phyloP scores from a whole-genome alignment of 306 rosid species.

The Acmispon strigosus region DNA sequence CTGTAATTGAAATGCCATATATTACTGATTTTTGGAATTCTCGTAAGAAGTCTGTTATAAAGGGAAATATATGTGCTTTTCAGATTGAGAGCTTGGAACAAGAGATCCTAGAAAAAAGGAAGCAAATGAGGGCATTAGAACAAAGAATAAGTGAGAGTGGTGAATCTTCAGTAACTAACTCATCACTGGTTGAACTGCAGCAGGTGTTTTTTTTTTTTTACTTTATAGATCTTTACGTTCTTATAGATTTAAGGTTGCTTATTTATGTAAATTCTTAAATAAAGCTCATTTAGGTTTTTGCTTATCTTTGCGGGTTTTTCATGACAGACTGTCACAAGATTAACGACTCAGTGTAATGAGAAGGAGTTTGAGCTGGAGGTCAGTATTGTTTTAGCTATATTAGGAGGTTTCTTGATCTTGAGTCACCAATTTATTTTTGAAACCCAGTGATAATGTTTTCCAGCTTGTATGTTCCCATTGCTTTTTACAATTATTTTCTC shows the following conservation, averaged over 20 bases:
- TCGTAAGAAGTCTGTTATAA: background rate
- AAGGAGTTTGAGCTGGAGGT: constrained; percentile 96
- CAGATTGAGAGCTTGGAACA: constrained; percentile 82
- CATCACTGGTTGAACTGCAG: constrained; percentile 84
- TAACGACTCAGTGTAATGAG: constrained; percentile 76
- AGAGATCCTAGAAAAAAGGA: constrained; percentile 84
- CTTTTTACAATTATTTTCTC: constrained; percentile 1
- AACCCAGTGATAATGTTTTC: background rate
- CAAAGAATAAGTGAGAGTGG: constrained; percentile 75
- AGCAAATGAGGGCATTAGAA: constrained; percentile 80
- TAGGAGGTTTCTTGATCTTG: constrained; percentile 11
- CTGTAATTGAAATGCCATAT: background rate
- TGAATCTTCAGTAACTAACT: constrained; percentile 68
- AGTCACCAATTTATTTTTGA: constrained; percentile 4
- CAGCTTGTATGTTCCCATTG: background rate
- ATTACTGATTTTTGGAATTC: constrained; percentile 10
- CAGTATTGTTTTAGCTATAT: constrained; percentile 20
- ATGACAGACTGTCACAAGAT: constrained; percentile 66
- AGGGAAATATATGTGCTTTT: constrained; percentile 13
- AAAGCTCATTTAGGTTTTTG: constrained; percentile 5
- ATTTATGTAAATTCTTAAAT: background rate
- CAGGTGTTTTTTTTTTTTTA: constrained; percentile 50
- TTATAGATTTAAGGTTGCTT: constrained; percentile 7
- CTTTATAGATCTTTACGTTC: background rate
- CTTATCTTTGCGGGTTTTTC: constrained; percentile 19